These are phyloP conservation scores for Pilatotrama ljubarskyi DNA, from an alignment of 768 basidiomycete genomes.

Conservation along the genomic window DNA sequence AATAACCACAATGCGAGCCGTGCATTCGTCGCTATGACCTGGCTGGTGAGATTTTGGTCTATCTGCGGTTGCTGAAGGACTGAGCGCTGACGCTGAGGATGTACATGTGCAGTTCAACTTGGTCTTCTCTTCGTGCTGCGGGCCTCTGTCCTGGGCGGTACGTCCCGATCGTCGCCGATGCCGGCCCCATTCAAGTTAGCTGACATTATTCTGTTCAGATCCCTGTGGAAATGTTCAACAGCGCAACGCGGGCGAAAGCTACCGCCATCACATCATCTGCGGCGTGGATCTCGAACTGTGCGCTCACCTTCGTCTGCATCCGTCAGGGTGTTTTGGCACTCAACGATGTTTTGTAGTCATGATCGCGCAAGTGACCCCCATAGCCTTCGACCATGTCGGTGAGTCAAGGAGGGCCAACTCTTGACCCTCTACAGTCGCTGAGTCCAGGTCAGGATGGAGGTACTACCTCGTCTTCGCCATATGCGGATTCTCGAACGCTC, in stretches of 20 bases:
- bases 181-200: not conserved
- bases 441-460: conserved; percentile 17
- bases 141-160: conserved; percentile 28
- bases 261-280: conserved; percentile 29
- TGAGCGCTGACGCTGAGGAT: not conserved
- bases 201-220: conserved; percentile 6
- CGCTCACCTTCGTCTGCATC: not conserved
- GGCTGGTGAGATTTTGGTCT: conserved; percentile 19
- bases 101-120: conserved; percentile 22
- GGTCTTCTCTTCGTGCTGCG: conserved; percentile 27
- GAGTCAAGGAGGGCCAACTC: not conserved
- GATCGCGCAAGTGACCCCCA: conserved; percentile 29
- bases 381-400: conserved; percentile 25
- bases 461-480: conserved; percentile 30
- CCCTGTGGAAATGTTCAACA: conserved; percentile 32
- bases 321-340: not conserved
- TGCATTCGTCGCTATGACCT: conserved; percentile 30
- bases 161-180: not conserved
- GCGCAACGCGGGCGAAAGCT: conserved; percentile 27
- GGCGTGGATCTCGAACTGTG: conserved; percentile 30
- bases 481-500: conserved; percentile 27
- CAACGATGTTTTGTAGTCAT: conserved; percentile 18
- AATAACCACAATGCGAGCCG: conserved; percentile 25
- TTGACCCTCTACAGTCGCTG: not conserved
- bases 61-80: not conserved